A percentile compares a stretch with the other conserved stretches of the same genome.
Conservation (phyloP, 495 filamentous ascomycete species). For the Clavariopsis aquatica region DNA sequence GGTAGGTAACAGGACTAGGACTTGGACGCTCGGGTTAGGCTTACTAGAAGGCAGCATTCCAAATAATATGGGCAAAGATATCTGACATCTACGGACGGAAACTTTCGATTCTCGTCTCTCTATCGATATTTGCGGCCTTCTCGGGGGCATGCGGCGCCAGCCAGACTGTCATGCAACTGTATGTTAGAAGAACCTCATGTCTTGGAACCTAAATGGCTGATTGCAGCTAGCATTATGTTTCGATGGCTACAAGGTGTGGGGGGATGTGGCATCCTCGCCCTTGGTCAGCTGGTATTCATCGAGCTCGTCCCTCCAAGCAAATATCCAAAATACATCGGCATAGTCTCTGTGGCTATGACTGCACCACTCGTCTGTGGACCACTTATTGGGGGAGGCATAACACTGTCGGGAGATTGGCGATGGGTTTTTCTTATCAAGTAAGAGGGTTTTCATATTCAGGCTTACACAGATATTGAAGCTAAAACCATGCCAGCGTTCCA, state of each 20-base stretch:
- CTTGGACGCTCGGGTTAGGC: too few species aligned
- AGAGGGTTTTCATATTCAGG: too few species aligned
- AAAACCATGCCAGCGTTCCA: too few species aligned
- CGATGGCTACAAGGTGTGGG: conserved; percentile 14
- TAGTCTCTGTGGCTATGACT: conserved; percentile 43
- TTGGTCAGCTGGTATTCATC: conserved; percentile 55
- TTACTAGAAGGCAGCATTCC: too few species aligned
- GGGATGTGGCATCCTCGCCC: conserved; percentile 32
- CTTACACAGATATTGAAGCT: too few species aligned
- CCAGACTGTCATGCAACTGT: conserved; percentile 45
- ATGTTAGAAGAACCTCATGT: conserved; percentile 25
- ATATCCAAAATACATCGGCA: conserved; percentile 43
- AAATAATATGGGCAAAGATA: too few species aligned
- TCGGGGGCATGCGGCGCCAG: conserved; percentile 23
- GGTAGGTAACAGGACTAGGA: too few species aligned
- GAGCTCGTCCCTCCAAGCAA: conserved; percentile 50
- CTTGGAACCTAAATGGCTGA: not conserved
- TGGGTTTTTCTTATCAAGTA: conserved; percentile 40
- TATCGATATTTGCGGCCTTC: conserved; percentile 41
- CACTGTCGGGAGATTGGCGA: conserved; percentile 45
- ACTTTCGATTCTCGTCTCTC: conserved; percentile 40
- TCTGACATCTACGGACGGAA: conserved; percentile 44
- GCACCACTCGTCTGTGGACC: conserved; percentile 50
- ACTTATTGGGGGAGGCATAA: conserved; percentile 49
- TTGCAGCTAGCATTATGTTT: conserved; percentile 1